Conservation (phyloP, 2,329 filamentous ascomycete genomes). For the Fusarium neocosmosporiellum region DNA sequence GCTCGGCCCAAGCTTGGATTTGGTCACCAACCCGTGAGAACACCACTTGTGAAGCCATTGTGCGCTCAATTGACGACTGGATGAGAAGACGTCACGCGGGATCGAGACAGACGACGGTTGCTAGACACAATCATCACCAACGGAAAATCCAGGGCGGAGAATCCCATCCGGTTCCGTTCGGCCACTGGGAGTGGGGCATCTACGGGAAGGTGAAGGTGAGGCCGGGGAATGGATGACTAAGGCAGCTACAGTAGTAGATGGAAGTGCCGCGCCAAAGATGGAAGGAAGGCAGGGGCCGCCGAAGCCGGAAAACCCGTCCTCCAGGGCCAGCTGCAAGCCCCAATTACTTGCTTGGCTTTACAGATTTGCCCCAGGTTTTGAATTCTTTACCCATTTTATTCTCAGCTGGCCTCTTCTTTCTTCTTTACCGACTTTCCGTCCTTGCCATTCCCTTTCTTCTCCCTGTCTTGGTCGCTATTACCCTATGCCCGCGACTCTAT, state of each 20-base stretch:
- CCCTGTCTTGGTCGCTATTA: not conserved
- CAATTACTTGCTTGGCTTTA: slow-evolving; percentile 8
- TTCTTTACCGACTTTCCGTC: not conserved
- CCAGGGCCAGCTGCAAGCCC: slow-evolving; percentile 4
- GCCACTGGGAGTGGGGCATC: slow-evolving; percentile 26
- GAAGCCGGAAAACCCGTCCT: slow-evolving; percentile 30
- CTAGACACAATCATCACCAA: slow-evolving; percentile 35
- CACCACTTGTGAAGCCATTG: slow-evolving; percentile 71
- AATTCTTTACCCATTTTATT: slow-evolving; percentile 22
- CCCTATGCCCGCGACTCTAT: slow-evolving; percentile 14
- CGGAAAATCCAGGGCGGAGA: slow-evolving; percentile 47
- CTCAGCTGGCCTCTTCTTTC: slow-evolving; percentile 2
- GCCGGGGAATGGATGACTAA: slow-evolving; percentile 31
- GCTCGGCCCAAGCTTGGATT: slow-evolving; percentile 15
- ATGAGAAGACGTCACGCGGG: slow-evolving; percentile 42
- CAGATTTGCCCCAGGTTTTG: slow-evolving; percentile 16
- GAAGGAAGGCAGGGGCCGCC: slow-evolving; percentile 30
- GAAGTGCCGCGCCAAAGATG: slow-evolving; percentile 14
- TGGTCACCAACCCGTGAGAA: slow-evolving; percentile 62
- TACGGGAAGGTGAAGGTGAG: not conserved
- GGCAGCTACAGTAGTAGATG: slow-evolving; percentile 7
- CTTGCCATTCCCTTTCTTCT: not conserved
- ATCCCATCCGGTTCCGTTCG: slow-evolving; percentile 38
- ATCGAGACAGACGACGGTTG: slow-evolving; percentile 38
- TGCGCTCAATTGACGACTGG: slow-evolving; percentile 60